phyloP scores from a whole-genome alignment of 768 basidiomycete genomes.

The Fibroporia radiculosa region DNA sequence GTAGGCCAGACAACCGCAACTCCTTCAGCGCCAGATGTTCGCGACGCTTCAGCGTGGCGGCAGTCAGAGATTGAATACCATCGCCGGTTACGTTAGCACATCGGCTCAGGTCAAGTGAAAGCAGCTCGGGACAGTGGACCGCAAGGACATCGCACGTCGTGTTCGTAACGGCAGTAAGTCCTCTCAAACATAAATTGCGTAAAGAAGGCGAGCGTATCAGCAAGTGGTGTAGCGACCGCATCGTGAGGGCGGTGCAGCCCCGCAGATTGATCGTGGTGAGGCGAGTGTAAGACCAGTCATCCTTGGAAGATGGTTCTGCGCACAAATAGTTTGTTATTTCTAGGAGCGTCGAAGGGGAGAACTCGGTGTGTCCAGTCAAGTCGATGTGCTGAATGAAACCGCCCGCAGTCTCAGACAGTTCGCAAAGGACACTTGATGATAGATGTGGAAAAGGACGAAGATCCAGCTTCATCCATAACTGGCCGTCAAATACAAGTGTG shows the following conservation, averaged over 20 bases:
- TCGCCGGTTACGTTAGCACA: conserved; percentile 62
- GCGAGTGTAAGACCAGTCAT: conserved; percentile 46
- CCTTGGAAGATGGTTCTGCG: conserved; percentile 27
- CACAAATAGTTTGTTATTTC: conserved; percentile 50
- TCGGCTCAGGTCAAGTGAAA: conserved; percentile 59
- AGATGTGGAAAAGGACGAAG: conserved; percentile 55
- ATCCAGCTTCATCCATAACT: conserved; percentile 71
- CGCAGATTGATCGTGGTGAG: conserved; percentile 64
- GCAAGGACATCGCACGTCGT: conserved; percentile 65
- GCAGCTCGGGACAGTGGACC: conserved; percentile 46
- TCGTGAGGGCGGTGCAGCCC: conserved; percentile 62
- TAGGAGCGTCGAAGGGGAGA: conserved; percentile 42
- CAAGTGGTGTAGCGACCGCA: conserved; percentile 61
- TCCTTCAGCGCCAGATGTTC: conserved; percentile 49
- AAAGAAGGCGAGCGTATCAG: conserved; percentile 58
- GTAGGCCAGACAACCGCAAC: conserved; percentile 63
- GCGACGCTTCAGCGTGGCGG: conserved; percentile 35
- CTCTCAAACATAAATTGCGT: conserved; percentile 54
- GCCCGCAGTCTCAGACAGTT: conserved; percentile 48
- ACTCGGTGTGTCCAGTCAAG: conserved; percentile 49
- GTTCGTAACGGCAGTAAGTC: conserved; percentile 62
- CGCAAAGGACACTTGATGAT: conserved; percentile 41
- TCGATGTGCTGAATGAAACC: conserved; percentile 59
- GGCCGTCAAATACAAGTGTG: conserved; percentile 71
- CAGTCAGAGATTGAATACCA: conserved; percentile 46